phyloP scores from a whole-genome alignment of 176 grass and related monocot species.

The Zoysia pacifica region DNA sequence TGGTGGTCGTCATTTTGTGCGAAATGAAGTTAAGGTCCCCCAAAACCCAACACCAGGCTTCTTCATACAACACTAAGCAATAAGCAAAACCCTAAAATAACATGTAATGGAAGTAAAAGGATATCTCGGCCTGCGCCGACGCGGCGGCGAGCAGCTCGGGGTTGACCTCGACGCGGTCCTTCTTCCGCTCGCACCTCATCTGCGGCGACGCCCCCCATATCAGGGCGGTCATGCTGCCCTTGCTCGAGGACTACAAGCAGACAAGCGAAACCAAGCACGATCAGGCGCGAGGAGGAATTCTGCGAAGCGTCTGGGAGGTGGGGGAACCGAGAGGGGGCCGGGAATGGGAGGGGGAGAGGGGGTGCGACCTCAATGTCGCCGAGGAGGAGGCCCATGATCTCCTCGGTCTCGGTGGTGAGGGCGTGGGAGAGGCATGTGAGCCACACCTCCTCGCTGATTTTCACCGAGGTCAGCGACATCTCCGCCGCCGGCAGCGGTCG shows the following conservation, averaged over 20 bases:
- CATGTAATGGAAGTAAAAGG: slow-evolving; percentile 36
- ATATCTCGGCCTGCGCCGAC: slow-evolving; percentile 90
- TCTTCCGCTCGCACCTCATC: slow-evolving; percentile 95
- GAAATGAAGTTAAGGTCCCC: slow-evolving; percentile 51
- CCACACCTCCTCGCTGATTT: slow-evolving; percentile 95
- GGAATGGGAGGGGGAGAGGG: neutral
- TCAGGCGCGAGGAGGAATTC: neutral
- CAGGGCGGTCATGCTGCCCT: slow-evolving; percentile 54
- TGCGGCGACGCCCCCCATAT: slow-evolving; percentile 99
- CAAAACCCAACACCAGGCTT: slow-evolving; percentile 19
- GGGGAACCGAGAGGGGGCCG: neutral
- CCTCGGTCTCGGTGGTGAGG: slow-evolving; percentile 91
- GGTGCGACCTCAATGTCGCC: slow-evolving; percentile 61
- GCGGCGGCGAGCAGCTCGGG: slow-evolving; percentile 89
- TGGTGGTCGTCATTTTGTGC: slow-evolving; percentile 74
- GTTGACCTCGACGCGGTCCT: slow-evolving; percentile 98
- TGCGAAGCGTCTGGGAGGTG: neutral
- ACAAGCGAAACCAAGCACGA: slow-evolving; percentile 13
- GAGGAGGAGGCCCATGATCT: slow-evolving; percentile 97
- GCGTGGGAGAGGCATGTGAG: slow-evolving; percentile 92
- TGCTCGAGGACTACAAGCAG: slow-evolving; percentile 47
- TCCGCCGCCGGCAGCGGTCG: slow-evolving; percentile 34
- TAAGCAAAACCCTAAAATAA: slow-evolving; percentile 5
- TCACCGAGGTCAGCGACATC: slow-evolving; percentile 84
- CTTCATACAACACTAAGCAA: slow-evolving; percentile 21